Evolutionary conservation across 2,329 filamentous ascomycete species (phyloP), one percentile per base, ranked within the genome.

Genomic region (Fusarium annulatum): DNA sequence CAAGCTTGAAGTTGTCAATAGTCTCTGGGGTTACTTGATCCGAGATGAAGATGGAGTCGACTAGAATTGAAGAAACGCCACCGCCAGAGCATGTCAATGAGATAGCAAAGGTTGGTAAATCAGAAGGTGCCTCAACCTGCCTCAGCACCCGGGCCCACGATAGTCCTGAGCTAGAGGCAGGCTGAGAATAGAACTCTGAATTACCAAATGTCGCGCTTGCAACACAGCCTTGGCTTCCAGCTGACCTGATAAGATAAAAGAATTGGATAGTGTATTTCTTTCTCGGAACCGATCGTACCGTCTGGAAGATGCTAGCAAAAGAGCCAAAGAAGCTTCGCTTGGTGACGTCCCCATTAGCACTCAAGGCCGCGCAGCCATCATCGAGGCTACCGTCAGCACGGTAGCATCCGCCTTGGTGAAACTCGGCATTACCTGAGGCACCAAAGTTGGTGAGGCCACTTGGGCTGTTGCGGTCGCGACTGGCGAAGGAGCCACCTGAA

Each of bases 31-130:
- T 72, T 3, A 72, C 67, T 21, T 71, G 62, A 21, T 67, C 58
- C 2, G 67, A 71, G 39, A 71, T 46, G 9, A 71, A 71, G 23
- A 71, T 39, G 5, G 69, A 71, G 46, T 71, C 67, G 12, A 71
- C 33, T 10, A 63, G 43, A 1, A 71, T 67, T 3, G 33, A 49
- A 2, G 51, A 41, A 5, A 15, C 11, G 3, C 67, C 67, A 19
- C 15, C 16, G 2, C 63, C 58, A 34, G 26, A 21, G 21, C 69
- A 72, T 12, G n/a, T 57, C 36, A 71, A 43, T 11, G 52, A 64
- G 34, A 71, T 59, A 15, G 41, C 43, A 30, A 72, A 67, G 6
- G 5, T 41, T 16, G 67, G 57, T 8, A 38, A 36, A 2, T 23
- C 10, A 7, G 46, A 43, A 1, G 39, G 10, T 26, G 62, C 52